phyloP scores from a whole-genome alignment of 225 moss, liverwort and hornwort species.

The Marchantia polymorpha region DNA sequence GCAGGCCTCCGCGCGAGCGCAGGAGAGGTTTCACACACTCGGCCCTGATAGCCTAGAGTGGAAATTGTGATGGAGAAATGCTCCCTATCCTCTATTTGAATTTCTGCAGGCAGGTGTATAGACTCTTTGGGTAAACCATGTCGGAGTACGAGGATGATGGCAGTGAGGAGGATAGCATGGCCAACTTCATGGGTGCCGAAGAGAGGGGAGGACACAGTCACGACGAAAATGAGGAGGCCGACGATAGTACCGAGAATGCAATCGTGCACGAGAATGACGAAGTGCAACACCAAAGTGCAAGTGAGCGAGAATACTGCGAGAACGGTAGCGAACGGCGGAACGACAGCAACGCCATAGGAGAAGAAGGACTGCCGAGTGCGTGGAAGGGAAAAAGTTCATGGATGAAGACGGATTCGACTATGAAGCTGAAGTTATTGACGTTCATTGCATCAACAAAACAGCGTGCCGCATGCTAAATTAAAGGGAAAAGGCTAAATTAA shows the following conservation, averaged over 20 bases:
- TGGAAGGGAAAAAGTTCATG: conserved; percentile 23
- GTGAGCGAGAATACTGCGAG: conserved; percentile 65
- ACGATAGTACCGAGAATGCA: conserved; percentile 39
- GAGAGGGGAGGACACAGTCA: conserved; percentile 40
- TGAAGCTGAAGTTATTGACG: conserved; percentile 42
- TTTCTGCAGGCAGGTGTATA: conserved; percentile 18
- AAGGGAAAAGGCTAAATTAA: too few species aligned
- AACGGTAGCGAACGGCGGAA: conserved; percentile 70
- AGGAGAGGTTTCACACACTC: neutral
- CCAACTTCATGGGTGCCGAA: conserved; percentile 50
- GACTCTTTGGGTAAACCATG: conserved; percentile 34
- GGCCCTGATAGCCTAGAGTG: neutral
- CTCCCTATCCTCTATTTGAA: conserved; percentile 30
- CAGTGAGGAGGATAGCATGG: conserved; percentile 52
- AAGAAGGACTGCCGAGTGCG: conserved; percentile 53
- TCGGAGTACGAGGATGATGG: conserved; percentile 51
- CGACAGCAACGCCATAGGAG: conserved; percentile 67
- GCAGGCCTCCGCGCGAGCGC: neutral
- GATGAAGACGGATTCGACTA: conserved; percentile 60
- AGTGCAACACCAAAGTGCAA: conserved; percentile 61
- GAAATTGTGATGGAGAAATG: conserved; percentile 34
- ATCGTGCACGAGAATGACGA: conserved; percentile 53
- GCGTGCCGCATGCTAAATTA: too few species aligned
- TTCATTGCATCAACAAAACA: too few species aligned
- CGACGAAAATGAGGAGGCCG: conserved; percentile 39